phyloP scores from a whole-genome alignment of 495 filamentous ascomycete genomes.

The Podospora pseudocomata region DNA sequence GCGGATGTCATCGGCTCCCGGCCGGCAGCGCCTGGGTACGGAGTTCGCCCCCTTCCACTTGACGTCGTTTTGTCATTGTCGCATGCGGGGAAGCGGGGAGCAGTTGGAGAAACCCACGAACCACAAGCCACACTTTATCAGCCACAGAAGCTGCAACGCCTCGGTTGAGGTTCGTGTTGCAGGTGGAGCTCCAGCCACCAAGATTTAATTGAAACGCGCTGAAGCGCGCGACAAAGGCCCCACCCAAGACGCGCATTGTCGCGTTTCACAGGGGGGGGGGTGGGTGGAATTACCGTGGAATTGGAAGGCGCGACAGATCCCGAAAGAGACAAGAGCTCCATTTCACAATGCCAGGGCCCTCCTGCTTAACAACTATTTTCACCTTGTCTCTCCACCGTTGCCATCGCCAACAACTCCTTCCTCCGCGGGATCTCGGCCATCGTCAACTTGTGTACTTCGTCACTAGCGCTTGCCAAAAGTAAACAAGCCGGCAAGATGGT shows the following conservation, averaged over 20 bases:
- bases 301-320: neutral
- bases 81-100: constrained; percentile 10
- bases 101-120: neutral
- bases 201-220: constrained; percentile 30
- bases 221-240: constrained; percentile 15
- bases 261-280: constrained; percentile 20
- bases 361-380: neutral
- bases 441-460: constrained; percentile 21
- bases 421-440: constrained; percentile 10
- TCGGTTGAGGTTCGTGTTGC: neutral
- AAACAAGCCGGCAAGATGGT: constrained; percentile 48
- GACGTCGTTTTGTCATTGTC: neutral
- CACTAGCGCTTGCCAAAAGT: neutral
- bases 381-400: neutral
- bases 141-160: constrained; percentile 1
- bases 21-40: constrained; percentile 19
- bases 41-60: constrained; percentile 44
- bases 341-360: constrained; percentile 5
- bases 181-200: constrained; percentile 1
- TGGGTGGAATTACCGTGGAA: neutral
- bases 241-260: constrained; percentile 21
- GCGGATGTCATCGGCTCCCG: constrained; percentile 12
- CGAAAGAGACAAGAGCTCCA: constrained; percentile 9
- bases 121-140: neutral
- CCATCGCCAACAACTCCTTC: constrained; percentile 18